Base-by-base conservation (phyloP, 768 basidiomycete genomes). In the Mycena amicta region DNA sequence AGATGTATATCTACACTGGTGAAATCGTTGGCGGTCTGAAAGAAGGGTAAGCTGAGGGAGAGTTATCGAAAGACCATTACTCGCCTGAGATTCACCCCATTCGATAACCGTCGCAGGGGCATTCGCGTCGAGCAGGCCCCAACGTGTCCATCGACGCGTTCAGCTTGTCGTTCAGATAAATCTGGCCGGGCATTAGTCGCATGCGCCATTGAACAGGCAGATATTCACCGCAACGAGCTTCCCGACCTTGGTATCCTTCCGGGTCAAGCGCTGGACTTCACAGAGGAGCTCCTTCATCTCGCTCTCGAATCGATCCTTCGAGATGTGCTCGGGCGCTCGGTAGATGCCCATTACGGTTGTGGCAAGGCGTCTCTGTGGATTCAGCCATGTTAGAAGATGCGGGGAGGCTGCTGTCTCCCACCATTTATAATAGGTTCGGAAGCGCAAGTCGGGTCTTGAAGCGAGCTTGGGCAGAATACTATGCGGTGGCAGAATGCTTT, bases 291-390 rank as follows among this genome's bases (percentile, higher is more conserved):
- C 41, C 37, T 33, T 16, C 49, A 57, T 57, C 39, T 43, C 28
- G 16, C n/a, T 37, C n/a, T 51, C 40, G 55, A 57, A 51, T 18
- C 18, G 8, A 18, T 37, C 18, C n/a, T 57, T 49, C 20, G 37
- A 20, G 16, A 28, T 40, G 6, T 46, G 41, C 4, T 15, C 16
- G 28, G 55, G 49, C 18, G 55, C 55, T 41, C 29, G 33, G 39
- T 57, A 57, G 11, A 57, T 51, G 37, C 49, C 55, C 15, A 57
- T 57, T n/a, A n/a, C n/a, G n/a, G n/a, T n/a, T n/a, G n/a, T n/a
- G n/a, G n/a, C n/a, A n/a, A n/a, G n/a, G n/a, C n/a, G n/a, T n/a
- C n/a, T n/a, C n/a, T n/a, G n/a, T n/a, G n/a, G n/a, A n/a, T n/a
- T n/a, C n/a, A n/a, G n/a, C n/a, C n/a, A n/a, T n/a, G n/a, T n/a